Conservation (phyloP, 164 flowering plant species). For the Paratinospora sagittata region DNA sequence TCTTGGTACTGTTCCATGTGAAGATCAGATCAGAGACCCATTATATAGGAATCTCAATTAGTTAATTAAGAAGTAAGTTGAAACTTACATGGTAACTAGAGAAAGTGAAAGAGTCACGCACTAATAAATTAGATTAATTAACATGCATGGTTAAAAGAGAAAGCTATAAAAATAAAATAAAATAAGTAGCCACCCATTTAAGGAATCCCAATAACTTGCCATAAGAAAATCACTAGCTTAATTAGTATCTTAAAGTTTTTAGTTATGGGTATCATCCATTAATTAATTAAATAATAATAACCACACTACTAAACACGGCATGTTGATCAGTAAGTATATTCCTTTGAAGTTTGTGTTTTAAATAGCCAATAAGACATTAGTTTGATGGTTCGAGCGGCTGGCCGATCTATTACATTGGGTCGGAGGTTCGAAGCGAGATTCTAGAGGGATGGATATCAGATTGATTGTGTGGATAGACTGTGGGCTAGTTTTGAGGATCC, state of each 20-base stretch:
- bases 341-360: background rate
- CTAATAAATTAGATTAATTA: no score
- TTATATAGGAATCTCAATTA: no score
- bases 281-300: background rate
- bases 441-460: no score
- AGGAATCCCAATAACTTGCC: slow-evolving; percentile 5
- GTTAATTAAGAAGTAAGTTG: background rate
- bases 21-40: background rate
- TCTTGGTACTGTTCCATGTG: background rate
- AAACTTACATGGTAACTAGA: background rate
- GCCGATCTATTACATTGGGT: no score
- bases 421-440: no score
- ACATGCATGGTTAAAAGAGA: slow-evolving; percentile 2
- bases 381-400: no score
- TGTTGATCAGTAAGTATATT: background rate
- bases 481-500: no score
- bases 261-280: background rate
- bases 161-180: background rate
- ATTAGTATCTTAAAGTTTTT: background rate
- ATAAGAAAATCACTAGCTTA: background rate
- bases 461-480: no score
- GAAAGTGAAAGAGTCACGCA: background rate
- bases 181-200: background rate
- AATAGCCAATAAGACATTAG: no score
- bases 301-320: background rate